phyloP scores from a whole-genome alignment of 1,284 basidiomycete genomes.

The Meripilus lineatus region DNA sequence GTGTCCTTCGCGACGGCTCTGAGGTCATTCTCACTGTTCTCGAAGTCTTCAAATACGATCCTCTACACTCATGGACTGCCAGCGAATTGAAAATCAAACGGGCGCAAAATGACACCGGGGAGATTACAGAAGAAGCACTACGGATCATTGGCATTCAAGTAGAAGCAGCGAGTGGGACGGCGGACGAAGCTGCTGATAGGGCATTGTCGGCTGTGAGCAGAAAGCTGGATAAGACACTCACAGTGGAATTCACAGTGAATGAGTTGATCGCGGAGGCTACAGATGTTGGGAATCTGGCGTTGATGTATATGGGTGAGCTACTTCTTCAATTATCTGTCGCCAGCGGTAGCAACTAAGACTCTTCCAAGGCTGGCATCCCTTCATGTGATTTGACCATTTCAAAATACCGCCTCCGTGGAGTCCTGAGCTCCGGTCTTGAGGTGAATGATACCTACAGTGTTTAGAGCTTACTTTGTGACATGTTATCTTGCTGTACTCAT shows the following conservation, averaged over 20 bases:
- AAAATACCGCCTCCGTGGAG: too few relatives aligned
- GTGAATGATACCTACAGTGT: too few relatives aligned
- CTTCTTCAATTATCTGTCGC: too few relatives aligned
- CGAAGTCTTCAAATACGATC: conserved; percentile 97
- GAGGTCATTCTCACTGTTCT: conserved; percentile 91
- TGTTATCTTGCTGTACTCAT: too few relatives aligned
- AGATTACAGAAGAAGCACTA: conserved; percentile 22
- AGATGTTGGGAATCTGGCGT: conserved; percentile 70
- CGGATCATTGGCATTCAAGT: conserved; percentile 41
- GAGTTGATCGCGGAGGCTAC: conserved; percentile 89
- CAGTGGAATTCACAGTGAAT: conserved; percentile 92
- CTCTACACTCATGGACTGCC: conserved; percentile 88
- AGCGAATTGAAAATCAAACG: conserved; percentile 67
- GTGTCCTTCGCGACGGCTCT: conserved; percentile 82
- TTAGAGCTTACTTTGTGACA: too few relatives aligned
- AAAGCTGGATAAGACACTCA: conserved; percentile 83
- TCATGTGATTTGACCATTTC: too few relatives aligned
- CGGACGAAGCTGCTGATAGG: conserved; percentile 86
- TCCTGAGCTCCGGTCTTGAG: too few relatives aligned
- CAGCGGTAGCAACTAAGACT: too few relatives aligned
- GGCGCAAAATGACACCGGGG: conserved; percentile 28
- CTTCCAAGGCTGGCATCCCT: too few relatives aligned
- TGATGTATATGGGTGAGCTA: conserved; percentile 69
- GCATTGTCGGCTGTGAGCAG: conserved; percentile 74
- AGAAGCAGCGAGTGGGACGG: conserved; percentile 59